Evolutionary conservation across 2,329 filamentous ascomycete genomes (phyloP), one percentile per base, ranked within the genome.

Genomic region (Diaporthe sp.): DNA sequence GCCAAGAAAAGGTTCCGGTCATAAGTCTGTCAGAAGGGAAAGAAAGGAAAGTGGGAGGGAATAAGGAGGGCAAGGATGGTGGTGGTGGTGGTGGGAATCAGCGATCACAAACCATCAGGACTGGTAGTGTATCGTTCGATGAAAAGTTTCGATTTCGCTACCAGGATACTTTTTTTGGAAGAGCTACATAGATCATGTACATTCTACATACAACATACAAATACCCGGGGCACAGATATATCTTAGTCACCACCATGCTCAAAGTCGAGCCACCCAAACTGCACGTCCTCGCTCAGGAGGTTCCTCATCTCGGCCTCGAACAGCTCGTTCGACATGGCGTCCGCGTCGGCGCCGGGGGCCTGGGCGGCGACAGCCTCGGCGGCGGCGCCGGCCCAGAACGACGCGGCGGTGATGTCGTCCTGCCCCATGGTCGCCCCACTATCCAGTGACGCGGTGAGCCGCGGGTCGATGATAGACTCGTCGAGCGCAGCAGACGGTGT

Each of bases 241-340:
- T 51, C 12, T 74, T 35, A 70, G 8, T 22, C 68, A 44, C 59
- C 68, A 17, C 51, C 66, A 0, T 70, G 68, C 25, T 75, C 74
- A 51, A 75, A 75, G 25, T 75, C 74, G 12, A 75, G 72, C 74
- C 74, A 75, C 1, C 77, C 77, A 56, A 77, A 78, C 15, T 78
- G 75, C 3, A 77, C 70, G 22, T 75, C 76, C 4, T 76, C 77
- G 5, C 71, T 73, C 2, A 78, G 71, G 22, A 77, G 75, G 19
- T 75, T 77, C 15, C 73, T 71, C 42, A 78, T 72, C 72, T 78
- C 77, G 5, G 77, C 77, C 37, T 77, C 77, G 17, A 78, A 78
- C 17, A 78, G 70, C 50, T 78, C 77, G 55, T 72, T 75, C 0
- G 77, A 72, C 35, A 78, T 76, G 37, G 66, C 74, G 12, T 76